phyloP scores from a whole-genome alignment of 2,329 filamentous ascomycete genomes.

The Westerdykella aurantiaca region DNA sequence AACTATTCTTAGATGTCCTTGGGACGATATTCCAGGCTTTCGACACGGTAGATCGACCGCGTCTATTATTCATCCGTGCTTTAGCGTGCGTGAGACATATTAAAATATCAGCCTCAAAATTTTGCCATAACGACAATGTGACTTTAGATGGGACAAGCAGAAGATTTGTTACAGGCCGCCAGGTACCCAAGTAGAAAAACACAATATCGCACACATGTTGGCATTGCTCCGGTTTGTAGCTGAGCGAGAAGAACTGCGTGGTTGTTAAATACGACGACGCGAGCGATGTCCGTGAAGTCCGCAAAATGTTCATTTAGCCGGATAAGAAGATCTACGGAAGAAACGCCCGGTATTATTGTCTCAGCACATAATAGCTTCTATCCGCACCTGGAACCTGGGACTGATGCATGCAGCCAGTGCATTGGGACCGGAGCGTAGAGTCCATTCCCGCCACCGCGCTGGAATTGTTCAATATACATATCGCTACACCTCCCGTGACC shows the following conservation, averaged over 20 bases:
- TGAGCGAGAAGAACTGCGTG: too few species aligned
- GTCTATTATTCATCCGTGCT: conserved; percentile 18
- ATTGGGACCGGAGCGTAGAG: too few species aligned
- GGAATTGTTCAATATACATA: too few species aligned
- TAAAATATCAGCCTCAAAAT: conserved; percentile 19
- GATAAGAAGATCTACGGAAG: not conserved
- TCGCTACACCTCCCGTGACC: too few species aligned
- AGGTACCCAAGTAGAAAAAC: too few species aligned
- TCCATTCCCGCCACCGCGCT: too few species aligned
- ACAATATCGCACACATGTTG: not conserved
- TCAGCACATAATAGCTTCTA: too few species aligned
- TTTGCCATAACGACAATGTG: not conserved
- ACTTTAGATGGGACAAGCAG: too few species aligned
- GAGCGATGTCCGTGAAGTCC: too few species aligned
- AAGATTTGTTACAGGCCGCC: not conserved
- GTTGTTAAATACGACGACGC: too few species aligned
- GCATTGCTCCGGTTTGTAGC: not conserved
- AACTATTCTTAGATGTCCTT: conserved; percentile 7
- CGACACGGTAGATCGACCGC: conserved; percentile 7
- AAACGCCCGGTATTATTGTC: not conserved
- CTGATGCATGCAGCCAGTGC: not conserved
- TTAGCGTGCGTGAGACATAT: conserved; percentile 11
- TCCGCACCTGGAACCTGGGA: conserved; percentile 6
- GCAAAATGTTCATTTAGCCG: not conserved
- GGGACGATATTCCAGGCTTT: conserved; percentile 5